phyloP scores from a whole-genome alignment of 129 eudicot genomes.

The Flaveria ramosissima region DNA sequence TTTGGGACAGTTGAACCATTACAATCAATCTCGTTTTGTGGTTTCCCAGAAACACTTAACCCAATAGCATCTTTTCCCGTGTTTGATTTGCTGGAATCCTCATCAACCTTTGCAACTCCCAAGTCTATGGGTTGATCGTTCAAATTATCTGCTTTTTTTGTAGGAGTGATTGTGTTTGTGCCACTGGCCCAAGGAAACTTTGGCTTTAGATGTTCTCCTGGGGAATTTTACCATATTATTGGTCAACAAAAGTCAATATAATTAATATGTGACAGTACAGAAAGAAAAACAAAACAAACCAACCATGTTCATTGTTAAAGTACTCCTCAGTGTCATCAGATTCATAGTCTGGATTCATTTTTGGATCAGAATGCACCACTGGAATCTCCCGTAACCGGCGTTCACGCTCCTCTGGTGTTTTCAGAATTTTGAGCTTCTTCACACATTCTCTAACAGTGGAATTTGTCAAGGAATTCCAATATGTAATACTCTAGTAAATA shows the following conservation, averaged over 20 bases:
- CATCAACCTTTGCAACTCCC: slow-evolving; percentile 44
- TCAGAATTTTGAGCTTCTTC: slow-evolving; percentile 70
- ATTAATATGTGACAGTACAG: neutral
- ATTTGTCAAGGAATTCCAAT: slow-evolving; percentile 57
- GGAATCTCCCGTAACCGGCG: slow-evolving; percentile 79
- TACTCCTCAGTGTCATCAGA: slow-evolving; percentile 66
- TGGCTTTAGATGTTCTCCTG: slow-evolving; percentile 58
- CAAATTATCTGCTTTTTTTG: slow-evolving; percentile 37
- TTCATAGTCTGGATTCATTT: slow-evolving; percentile 79
- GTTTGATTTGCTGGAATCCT: slow-evolving; percentile 31
- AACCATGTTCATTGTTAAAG: slow-evolving; percentile 62
- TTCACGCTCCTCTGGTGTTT: slow-evolving; percentile 89
- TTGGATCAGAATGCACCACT: slow-evolving; percentile 84
- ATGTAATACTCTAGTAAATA: neutral
- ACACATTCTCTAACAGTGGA: slow-evolving; percentile 82
- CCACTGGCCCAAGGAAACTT: slow-evolving; percentile 41
- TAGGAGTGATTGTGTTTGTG: slow-evolving; percentile 46
- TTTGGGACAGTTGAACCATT: slow-evolving; percentile 27
- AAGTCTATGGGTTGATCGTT: slow-evolving; percentile 34
- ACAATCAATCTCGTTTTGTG: slow-evolving; percentile 34
- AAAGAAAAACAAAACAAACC: slow-evolving; percentile 20
- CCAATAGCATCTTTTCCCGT: slow-evolving; percentile 40
- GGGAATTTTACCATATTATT: slow-evolving; percentile 19
- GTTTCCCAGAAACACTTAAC: slow-evolving; percentile 35
- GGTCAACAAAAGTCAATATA: neutral